Base-by-base conservation (phyloP, 257 asterid species). In the Coffea eugenioides region DNA sequence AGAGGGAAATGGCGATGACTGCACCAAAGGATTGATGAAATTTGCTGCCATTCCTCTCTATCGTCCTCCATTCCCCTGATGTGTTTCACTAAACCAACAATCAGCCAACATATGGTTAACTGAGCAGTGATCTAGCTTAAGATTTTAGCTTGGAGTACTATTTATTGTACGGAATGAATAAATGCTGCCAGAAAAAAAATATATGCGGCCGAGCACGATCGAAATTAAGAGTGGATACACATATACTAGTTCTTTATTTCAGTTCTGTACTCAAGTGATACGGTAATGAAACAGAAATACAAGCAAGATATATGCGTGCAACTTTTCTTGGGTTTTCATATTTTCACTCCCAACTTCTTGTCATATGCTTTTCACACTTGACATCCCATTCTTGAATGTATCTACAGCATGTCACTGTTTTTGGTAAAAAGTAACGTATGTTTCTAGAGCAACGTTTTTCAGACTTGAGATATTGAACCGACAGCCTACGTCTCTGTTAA, bases 1-100 rank as follows among this genome's bases (percentile, higher is more conserved):
- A 16, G 77, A 8, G 15, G 77, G 77, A 73, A 31, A 52, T 16
- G 48, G 43, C 46, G 18, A 73, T 18, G 66, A 73, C 66, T 73
- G 77, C 66, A 21, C 5, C 4, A 31, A 52, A 18, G 66, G 66
- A 14, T 6, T 5, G 46, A 52, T 73, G 77, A 52, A 52, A 73
- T 73, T 73, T 48, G 56, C 34, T 16, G 49, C 25, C n/a, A 1
- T 48, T 25, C 76, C 76, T 48, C 45, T 72, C 45, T 45, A 23
- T 71, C 62, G 59, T 71, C 70, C 0, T 71, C 70, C 2, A 64
- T 18, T 5, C 48, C 46, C 46, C 45, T 36, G 48, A 66, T 10
- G 15, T 62, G 68, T 25, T 2, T 9, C 34, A 9, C 15, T 27
- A 15, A 16, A 9, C 34, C 67, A 21, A 21, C 4, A 2, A 59